Conservation (phyloP, 352 stramenopile species). For the Blastocystis sp. region DNA sequence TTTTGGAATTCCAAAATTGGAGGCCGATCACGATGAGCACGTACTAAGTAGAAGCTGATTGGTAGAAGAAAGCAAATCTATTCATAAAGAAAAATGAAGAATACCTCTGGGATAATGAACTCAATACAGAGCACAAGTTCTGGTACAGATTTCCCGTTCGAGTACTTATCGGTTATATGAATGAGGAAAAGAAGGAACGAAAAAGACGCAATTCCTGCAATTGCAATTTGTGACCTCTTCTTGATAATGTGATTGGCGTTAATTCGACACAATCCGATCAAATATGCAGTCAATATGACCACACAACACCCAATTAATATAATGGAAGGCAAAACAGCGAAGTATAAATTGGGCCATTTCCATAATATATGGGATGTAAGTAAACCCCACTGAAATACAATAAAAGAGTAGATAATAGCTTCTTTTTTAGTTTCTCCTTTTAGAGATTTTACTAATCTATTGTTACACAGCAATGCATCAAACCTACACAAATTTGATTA, state of each 20-base stretch:
- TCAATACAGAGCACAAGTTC: conserved; percentile 5
- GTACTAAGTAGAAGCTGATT: background rate
- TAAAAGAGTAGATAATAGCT: background rate
- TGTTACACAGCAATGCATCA: background rate
- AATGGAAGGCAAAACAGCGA: background rate
- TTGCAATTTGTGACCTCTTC: background rate
- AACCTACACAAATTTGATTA: background rate
- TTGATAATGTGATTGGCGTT: background rate
- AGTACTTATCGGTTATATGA: conserved; percentile 15
- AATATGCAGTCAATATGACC: background rate
- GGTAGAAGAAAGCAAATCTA: conserved; percentile 12
- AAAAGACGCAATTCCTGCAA: background rate
- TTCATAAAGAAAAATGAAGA: background rate
- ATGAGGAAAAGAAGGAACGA: conserved; percentile 46
- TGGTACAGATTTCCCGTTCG: background rate
- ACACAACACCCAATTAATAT: background rate
- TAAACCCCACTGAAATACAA: background rate
- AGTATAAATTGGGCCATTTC: background rate
- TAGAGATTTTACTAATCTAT: background rate
- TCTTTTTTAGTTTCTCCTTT: conserved; percentile 4
- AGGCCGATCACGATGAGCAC: background rate
- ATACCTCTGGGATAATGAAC: conserved; percentile 14
- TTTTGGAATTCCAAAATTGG: background rate
- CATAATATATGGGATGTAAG: background rate
- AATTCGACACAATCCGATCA: background rate